Conservation (phyloP, 1,139 yeast genomes). For the Yamadazyma songkhlaensis region DNA sequence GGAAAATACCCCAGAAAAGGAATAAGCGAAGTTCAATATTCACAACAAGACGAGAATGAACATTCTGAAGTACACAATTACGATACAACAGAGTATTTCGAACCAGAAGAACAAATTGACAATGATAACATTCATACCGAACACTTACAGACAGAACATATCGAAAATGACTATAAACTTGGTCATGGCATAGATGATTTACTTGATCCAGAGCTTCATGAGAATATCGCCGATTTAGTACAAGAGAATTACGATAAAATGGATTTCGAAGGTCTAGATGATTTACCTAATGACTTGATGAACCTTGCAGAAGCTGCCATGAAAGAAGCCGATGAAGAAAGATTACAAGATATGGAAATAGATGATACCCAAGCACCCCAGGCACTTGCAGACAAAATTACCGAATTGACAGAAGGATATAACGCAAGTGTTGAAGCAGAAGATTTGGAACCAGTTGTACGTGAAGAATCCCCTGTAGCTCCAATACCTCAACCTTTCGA, state of each 20-base stretch:
- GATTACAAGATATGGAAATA: not conserved
- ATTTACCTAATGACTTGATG: constrained; percentile 3
- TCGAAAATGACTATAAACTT: not conserved
- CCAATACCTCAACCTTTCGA: constrained; percentile 14
- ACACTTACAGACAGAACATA: too few relatives aligned
- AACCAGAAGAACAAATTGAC: not conserved
- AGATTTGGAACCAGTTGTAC: not conserved
- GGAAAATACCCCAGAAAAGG: not conserved
- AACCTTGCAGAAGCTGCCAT: constrained; percentile 5
- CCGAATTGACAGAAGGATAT: constrained; percentile 1
- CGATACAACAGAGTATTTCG: not conserved
- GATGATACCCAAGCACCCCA: not conserved
- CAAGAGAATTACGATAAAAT: constrained; percentile 5
- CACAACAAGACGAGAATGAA: constrained; percentile 4
- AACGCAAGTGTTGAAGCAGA: constrained; percentile 2
- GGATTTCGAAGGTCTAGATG: not conserved
- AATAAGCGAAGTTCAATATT: too few relatives aligned
- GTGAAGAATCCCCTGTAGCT: constrained; percentile 9
- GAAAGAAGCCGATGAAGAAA: not conserved
- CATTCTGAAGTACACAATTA: not conserved
- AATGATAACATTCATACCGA: too few relatives aligned
- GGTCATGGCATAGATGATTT: constrained; percentile 4
- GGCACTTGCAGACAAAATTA: not conserved
- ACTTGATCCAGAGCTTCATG: constrained; percentile 9
- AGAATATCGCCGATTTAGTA: constrained; percentile 11